These are phyloP conservation scores for Ogataea parapolymorpha DNA, from an alignment of 805 yeast species.

Conservation along the genomic window DNA sequence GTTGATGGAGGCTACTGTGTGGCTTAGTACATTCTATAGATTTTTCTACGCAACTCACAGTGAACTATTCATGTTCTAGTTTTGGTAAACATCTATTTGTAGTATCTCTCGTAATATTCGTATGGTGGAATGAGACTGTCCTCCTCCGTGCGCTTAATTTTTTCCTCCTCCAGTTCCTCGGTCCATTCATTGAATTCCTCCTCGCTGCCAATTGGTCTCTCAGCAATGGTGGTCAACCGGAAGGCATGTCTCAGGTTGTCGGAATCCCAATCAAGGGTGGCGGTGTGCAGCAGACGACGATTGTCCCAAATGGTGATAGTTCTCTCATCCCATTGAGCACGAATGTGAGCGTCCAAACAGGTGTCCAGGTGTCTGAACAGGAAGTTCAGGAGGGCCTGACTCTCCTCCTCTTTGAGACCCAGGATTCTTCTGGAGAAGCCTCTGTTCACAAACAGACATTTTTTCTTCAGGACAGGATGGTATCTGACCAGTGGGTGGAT, in stretches of 20 bases:
- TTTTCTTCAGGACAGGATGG: constrained; percentile 69
- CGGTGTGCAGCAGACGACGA: constrained; percentile 66
- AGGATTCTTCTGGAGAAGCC: constrained; percentile 64
- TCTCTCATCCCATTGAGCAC: constrained; percentile 69
- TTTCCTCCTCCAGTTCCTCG: constrained; percentile 26
- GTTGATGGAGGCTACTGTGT: constrained; percentile 78
- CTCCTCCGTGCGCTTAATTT: constrained; percentile 17
- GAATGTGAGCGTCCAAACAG: constrained; percentile 58
- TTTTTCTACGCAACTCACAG: background rate
- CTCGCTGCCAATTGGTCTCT: constrained; percentile 49
- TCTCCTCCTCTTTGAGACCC: constrained; percentile 72
- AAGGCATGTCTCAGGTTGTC: constrained; percentile 69
- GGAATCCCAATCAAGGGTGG: constrained; percentile 67
- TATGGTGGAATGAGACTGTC: constrained; percentile 16
- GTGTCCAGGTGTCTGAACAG: constrained; percentile 51
- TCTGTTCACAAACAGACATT: constrained; percentile 54
- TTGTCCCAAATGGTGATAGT: constrained; percentile 80
- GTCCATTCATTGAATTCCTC: constrained; percentile 33
- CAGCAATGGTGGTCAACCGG: constrained; percentile 71
- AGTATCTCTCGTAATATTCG: constrained; percentile 19
- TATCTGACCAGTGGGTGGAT: constrained; percentile 69
- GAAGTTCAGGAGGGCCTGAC: constrained; percentile 55
- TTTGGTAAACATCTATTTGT: background rate
- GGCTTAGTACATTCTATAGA: constrained; percentile 29
- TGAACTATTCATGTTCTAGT: background rate